phyloP scores from a whole-genome alignment of 2,329 filamentous ascomycete genomes.

The Aspergillus pseudoviridinutans region DNA sequence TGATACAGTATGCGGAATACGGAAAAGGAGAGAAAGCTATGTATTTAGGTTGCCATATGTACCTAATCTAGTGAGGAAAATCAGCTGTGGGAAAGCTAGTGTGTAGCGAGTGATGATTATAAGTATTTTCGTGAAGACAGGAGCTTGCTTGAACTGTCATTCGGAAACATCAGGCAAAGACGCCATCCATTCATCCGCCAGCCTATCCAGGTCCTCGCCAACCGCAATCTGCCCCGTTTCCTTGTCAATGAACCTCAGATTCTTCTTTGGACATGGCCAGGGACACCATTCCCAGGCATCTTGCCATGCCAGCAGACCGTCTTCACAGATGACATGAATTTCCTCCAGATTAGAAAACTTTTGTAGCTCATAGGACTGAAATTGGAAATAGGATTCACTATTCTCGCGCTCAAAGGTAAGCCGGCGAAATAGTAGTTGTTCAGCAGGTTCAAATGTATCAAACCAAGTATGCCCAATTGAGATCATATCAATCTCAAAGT shows the following conservation, averaged over 20 bases:
- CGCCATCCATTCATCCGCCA: background rate
- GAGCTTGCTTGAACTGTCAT: background rate
- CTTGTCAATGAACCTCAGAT: conserved; percentile 4
- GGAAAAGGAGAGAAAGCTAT: no score
- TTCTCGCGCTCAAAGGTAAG: conserved; percentile 1
- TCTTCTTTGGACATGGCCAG: conserved; percentile 1
- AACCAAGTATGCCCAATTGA: background rate
- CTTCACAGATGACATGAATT: background rate
- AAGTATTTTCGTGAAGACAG: no score
- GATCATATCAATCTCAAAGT: conserved; percentile 3
- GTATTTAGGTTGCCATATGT: no score
- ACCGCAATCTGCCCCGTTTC: conserved; percentile 1
- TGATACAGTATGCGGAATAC: no score
- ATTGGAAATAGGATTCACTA: conserved; percentile 1
- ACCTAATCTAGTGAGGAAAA: no score
- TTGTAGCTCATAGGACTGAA: background rate
- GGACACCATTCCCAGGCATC: background rate
- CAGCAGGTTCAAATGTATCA: background rate
- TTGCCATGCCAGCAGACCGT: background rate
- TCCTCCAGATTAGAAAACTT: background rate
- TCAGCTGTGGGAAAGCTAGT: no score
- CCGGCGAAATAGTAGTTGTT: background rate
- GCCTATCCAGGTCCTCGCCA: conserved; percentile 6
- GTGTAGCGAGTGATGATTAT: no score
- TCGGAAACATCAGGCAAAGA: background rate